These are phyloP conservation scores for Hygrophoropsis aurantiaca DNA, from an alignment of 768 basidiomycete species.

Conservation along the genomic window DNA sequence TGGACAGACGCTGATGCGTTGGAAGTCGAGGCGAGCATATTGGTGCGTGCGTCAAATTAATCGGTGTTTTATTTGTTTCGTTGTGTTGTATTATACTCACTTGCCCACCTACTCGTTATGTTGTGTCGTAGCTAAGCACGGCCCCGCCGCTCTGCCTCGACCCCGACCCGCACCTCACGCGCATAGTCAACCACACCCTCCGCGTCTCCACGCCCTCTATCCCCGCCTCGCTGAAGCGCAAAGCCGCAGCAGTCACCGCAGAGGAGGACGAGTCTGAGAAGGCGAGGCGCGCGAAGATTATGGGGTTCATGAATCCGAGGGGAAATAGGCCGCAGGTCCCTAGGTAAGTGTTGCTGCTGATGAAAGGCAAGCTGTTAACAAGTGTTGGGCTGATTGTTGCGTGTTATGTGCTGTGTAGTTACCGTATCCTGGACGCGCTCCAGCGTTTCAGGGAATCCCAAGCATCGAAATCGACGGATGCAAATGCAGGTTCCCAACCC, in stretches of 20 bases:
- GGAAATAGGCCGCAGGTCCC: conserved; percentile 45
- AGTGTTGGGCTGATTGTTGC: background rate
- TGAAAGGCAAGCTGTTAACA: background rate
- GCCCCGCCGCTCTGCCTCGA: conserved; percentile 76
- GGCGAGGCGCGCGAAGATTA: conserved; percentile 68
- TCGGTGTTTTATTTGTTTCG: conserved; percentile 1
- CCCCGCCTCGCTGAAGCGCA: conserved; percentile 74
- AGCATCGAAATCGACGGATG: conserved; percentile 1
- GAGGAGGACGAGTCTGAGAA: conserved; percentile 79
- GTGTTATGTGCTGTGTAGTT: conserved; percentile 35
- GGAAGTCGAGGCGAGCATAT: conserved; percentile 69
- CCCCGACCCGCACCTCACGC: conserved; percentile 73
- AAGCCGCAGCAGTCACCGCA: conserved; percentile 65
- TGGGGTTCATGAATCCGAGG: conserved; percentile 76
- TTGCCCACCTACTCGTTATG: too few species aligned
- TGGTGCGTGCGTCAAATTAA: conserved; percentile 52
- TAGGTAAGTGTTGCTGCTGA: conserved; percentile 37
- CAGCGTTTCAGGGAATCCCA: conserved; percentile 16
- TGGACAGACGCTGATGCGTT: conserved; percentile 76
- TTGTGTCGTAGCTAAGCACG: conserved; percentile 59
- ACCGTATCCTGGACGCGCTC: conserved; percentile 56
- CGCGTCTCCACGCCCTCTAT: conserved; percentile 73
- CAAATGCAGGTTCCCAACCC: conserved; percentile 15
- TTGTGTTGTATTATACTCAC: too few species aligned
- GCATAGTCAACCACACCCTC: conserved; percentile 73